Evolutionary conservation across 129 eudicot genomes (phyloP).

Genomic region (Escallonia herrerae): DNA sequence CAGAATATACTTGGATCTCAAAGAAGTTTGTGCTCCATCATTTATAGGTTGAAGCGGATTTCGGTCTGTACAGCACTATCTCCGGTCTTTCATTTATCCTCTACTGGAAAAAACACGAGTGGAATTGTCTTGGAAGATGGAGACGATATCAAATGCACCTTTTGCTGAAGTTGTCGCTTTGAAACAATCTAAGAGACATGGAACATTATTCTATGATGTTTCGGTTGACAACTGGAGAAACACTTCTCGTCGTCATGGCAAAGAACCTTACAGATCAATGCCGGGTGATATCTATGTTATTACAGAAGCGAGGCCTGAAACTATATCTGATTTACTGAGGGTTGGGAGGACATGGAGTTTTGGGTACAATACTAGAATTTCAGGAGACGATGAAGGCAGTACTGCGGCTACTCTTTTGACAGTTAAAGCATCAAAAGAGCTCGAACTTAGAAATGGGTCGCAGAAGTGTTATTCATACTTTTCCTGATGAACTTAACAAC

Average conservation of each 20-base stretch:
- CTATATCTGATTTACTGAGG: no score
- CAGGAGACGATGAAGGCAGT: conserved; percentile 24
- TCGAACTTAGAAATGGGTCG: conserved; percentile 26
- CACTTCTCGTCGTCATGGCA: conserved; percentile 33
- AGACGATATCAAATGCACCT: conserved; percentile 37
- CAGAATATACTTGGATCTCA: no score
- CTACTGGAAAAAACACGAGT: conserved; percentile 54
- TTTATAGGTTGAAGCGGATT: conserved; percentile 39
- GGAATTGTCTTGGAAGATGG: conserved; percentile 39
- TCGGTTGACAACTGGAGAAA: conserved; percentile 52
- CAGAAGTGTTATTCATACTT: conserved; percentile 26
- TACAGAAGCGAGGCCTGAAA: conserved; percentile 30
- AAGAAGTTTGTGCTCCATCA: not conserved
- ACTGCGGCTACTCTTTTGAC: conserved; percentile 18
- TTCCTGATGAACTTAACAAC: conserved; percentile 44
- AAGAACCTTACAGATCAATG: conserved; percentile 45
- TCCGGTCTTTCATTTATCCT: conserved; percentile 43
- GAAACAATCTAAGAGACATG: conserved; percentile 1
- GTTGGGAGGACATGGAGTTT: conserved; percentile 33
- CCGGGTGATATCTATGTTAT: conserved; percentile 62
- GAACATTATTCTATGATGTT: conserved; percentile 20
- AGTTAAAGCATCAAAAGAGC: conserved; percentile 20
- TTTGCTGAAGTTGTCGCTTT: conserved; percentile 35
- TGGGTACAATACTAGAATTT: conserved; percentile 26
- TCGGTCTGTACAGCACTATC: conserved; percentile 30